Evolutionary conservation across 257 asterid genomes (phyloP), one percentile per base, ranked within the genome.

Genomic region (Solanum habrochaites): DNA sequence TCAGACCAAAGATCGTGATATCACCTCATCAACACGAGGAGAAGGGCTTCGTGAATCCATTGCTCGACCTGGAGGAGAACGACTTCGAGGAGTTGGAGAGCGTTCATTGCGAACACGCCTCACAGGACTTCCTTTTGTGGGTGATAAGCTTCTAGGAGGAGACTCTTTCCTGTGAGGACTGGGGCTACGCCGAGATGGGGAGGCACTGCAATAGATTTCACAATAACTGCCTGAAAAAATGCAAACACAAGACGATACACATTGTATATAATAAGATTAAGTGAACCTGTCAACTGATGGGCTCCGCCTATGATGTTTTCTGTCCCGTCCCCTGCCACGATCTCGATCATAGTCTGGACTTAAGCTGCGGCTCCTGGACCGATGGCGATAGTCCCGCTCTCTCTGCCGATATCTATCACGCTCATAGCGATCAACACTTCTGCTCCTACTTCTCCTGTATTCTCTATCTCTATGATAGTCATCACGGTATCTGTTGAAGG

Each of bases 351-450:
- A 81, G 56, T 90, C 87, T 67, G 92, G 90, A 70, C 90, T 90
- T 56, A 67, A 16, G 86, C 91, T 88, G 40, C 78, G 84, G 85
- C 91, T 91, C 89, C 89, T 88, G 80, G 90, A 89, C 82, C 90
- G 88, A 74, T 67, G 47, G 31, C 62, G 83, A 69, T 83, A 62
- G 35, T 72, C 88, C 42, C 88, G 86, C 49, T 80, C 91, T 81
- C 91, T 62, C 49, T 73, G 86, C 20, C 82, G 72, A 73, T 74
- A 83, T 66, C 86, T 87, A 18, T 86, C 85, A 83, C 69, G 86
- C 77, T 91, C 88, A 85, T 86, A 32, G 62, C 93, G 83, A 86
- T 88, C 90, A 87, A 72, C 43, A 27, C 92, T 91, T 85, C 87
- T 86, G 86, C 91, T 90, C 66, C 88, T 83, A 45, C 91, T 88